Percentiles rank a stretch among this genome's conserved stretches.
These are phyloP conservation scores for Daldinia loculata DNA, from an alignment of 495 filamentous ascomycete genomes.

Conservation along the genomic window DNA sequence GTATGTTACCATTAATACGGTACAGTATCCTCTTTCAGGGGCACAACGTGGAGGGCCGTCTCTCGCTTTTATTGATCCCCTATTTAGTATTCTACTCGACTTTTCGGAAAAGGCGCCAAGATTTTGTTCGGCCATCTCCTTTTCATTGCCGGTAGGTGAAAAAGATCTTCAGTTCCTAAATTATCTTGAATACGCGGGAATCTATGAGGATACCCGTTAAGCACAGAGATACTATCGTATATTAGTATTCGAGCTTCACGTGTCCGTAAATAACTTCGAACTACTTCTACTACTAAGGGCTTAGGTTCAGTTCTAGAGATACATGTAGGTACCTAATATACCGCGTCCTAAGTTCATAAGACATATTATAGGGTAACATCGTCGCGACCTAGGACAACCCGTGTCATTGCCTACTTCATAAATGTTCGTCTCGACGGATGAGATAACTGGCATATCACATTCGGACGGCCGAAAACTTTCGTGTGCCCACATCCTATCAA, in stretches of 20 bases:
- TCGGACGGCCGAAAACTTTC: slow-evolving; percentile 27
- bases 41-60: neutral
- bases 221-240: neutral
- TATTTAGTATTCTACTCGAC: slow-evolving; percentile 6
- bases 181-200: neutral
- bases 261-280: neutral
- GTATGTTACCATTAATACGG: neutral
- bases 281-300: neutral
- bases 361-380: slow-evolving; percentile 24
- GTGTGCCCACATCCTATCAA: slow-evolving; percentile 11
- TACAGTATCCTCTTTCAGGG: slow-evolving; percentile 5
- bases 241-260: neutral
- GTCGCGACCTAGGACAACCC: slow-evolving; percentile 19
- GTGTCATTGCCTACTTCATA: slow-evolving; percentile 4
- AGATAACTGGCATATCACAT: slow-evolving; percentile 30
- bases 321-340: neutral
- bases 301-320: neutral
- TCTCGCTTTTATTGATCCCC: slow-evolving; percentile 8
- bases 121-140: neutral
- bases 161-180: neutral
- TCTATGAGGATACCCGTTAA: neutral
- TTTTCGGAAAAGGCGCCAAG: neutral
- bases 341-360: neutral
- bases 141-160: neutral
- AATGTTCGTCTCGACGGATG: slow-evolving; percentile 20